Evolutionary conservation across 2,329 filamentous ascomycete genomes (phyloP).

Genomic region (Tolypocladium guangdongense): DNA sequence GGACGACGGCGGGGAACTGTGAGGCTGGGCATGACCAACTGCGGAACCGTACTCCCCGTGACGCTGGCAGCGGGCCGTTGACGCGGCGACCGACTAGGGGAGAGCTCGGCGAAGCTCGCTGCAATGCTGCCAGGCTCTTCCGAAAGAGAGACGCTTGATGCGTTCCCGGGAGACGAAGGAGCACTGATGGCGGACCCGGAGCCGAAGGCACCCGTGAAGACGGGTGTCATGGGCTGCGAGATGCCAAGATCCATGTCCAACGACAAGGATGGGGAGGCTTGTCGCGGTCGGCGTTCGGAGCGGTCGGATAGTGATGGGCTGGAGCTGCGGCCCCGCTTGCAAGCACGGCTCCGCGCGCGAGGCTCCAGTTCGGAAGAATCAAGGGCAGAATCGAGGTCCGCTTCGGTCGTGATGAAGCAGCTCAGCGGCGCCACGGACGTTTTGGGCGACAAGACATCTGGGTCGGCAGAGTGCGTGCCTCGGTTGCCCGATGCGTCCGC

Average conservation of each 20-base stretch:
- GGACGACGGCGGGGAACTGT: slow-evolving; percentile 80
- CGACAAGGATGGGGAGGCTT: slow-evolving; percentile 2
- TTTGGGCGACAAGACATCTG: slow-evolving; percentile 6
- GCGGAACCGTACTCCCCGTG: slow-evolving; percentile 35
- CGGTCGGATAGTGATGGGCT: background rate
- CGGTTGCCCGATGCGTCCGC: slow-evolving; percentile 3
- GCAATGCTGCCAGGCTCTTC: slow-evolving; percentile 15
- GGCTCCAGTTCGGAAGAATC: slow-evolving; percentile 4
- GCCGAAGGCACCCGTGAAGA: slow-evolving; percentile 13
- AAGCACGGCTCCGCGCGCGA: slow-evolving; percentile 7
- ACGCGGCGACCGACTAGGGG: slow-evolving; percentile 7
- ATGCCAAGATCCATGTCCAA: slow-evolving; percentile 7
- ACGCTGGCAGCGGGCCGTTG: slow-evolving; percentile 7
- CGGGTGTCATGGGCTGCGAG: slow-evolving; percentile 16
- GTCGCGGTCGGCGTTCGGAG: background rate
- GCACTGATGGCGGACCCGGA: slow-evolving; percentile 30
- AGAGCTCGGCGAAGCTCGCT: slow-evolving; percentile 10
- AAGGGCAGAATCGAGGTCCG: slow-evolving; percentile 15
- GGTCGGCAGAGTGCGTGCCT: background rate
- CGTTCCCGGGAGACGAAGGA: slow-evolving; percentile 40
- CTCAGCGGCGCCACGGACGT: slow-evolving; percentile 13
- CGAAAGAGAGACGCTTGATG: slow-evolving; percentile 33
- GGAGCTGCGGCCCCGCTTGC: slow-evolving; percentile 10
- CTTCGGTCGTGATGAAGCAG: slow-evolving; percentile 26
- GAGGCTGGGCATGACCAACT: slow-evolving; percentile 97